Evolutionary conservation across 257 asterid genomes (phyloP), one percentile per base, ranked within the genome.

Genomic region (Solanum phureja): DNA sequence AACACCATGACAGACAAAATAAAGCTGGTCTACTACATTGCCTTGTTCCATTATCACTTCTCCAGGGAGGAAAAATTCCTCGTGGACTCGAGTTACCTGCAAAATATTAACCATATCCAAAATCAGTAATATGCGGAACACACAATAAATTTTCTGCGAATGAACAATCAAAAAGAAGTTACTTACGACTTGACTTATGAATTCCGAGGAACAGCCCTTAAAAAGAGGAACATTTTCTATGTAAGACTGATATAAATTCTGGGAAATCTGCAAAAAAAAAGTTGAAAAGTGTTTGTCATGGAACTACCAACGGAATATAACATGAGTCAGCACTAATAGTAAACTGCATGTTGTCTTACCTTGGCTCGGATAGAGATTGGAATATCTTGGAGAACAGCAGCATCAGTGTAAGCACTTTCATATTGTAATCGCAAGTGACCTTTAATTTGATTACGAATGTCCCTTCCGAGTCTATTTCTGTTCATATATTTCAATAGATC

Each of bases 21-120:
- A 97, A 86, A 95, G 96, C 87, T 97, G 99, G 89, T 97, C 99
- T 19, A 95, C 97, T 38, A 90, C 96, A 83, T 90, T 92, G 87
- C 98, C 98, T 77, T 97, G 98, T n/a, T 94, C 98, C 94, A 95
- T 92, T 91, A 95, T 93, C 31, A 97, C 96, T 91, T 97, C 98
- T 66, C 99, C 98, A 0, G 99, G 98, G 76, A 95, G 95, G 68
- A 97, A 97, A 91, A 97, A 97, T 87, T 97, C 99, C 89, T 97
- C 99, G 2, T 95, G 98, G 10, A 97, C 98, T 87, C 97, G 93
- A 84, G 92, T 94, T 68, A 94, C 98, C 99, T 96, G 91, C 86
- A 87, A 8, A 79, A 6, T 0, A 46, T 29, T 46, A 49, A 49
- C 42, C 49, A 3, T 49, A 29, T 3, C 69, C 29, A 3, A 49